Base-by-base conservation (phyloP, 768 basidiomycete genomes). In the Clavaria fumosa region DNA sequence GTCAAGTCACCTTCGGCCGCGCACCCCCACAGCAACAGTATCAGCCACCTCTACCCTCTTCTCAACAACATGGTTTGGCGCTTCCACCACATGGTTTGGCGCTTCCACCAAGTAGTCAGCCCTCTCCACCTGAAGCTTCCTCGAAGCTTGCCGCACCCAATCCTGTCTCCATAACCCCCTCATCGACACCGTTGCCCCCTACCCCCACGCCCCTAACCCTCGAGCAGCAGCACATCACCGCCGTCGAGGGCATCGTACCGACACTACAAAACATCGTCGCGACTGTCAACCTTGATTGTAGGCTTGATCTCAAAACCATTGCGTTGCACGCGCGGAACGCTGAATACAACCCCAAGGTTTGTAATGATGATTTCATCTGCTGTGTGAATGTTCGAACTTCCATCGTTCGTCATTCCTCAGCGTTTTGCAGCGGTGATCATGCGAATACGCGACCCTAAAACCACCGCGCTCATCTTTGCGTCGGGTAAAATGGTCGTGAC, bases 371-470 rank as follows among this genome's bases (percentile, higher is more conserved):
- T 56, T 58, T 64, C 48, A 57, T 46, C 48, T 59, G n/a, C 52
- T 58, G 59, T 61, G 59, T 62, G 52, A 60, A 67, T 67, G 62
- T 66, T 27, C 70, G 68, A 72, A 69, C 72, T 72, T 62, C 64
- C 60, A 57, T 62, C 30, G 44, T 45, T 45, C 44, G 40, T 34
- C 41, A 38, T 52, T 61, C 46, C 63, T 39, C 66, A 99, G 95
- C 95, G 95, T 80, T 99, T 99, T 67, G 95, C 93, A 50, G 95
- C 95, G 43, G 95, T 97, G 49, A 97, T 99, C 64, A 99, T 99
- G 95, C 88, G 95, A 60, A 97, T 99, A 54, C 90, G 95, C 48
- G 95, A 97, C 50, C 95, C 95, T 35, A 99, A 99, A 70, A 99
- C 95, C 42, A 99, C 95, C 36, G 95, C 93, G 17, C 76, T 99